These are phyloP conservation scores for Neophaeococcomyces mojaviensis DNA, from an alignment of 2,329 filamentous ascomycete species.

Conservation along the genomic window DNA sequence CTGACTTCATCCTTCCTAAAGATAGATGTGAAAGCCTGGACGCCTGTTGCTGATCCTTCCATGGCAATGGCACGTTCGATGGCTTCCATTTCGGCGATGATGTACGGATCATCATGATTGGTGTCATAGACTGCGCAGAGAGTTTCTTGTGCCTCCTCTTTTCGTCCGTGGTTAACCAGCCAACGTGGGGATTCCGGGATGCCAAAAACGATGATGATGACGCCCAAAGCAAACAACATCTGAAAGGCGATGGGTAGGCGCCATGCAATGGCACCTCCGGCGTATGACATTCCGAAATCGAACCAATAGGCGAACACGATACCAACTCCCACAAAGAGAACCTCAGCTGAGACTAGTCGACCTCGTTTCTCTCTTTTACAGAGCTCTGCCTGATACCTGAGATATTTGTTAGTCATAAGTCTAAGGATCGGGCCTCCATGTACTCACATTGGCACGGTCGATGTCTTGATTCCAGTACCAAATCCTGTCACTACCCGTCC, in stretches of 20 bases:
- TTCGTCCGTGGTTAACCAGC: slow-evolving; percentile 37
- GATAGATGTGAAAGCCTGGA: too few species aligned
- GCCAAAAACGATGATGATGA: slow-evolving; percentile 29
- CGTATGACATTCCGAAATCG: slow-evolving; percentile 18
- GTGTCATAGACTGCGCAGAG: slow-evolving; percentile 29
- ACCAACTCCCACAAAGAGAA: too few species aligned
- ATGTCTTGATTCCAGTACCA: slow-evolving; percentile 41
- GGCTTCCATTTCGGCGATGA: slow-evolving; percentile 30
- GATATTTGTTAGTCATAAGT: too few species aligned
- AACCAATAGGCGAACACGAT: slow-evolving; percentile 14
- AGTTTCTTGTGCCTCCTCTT: slow-evolving; percentile 30
- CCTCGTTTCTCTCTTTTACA: too few species aligned
- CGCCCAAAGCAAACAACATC: slow-evolving; percentile 36
- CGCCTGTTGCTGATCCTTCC: too few species aligned
- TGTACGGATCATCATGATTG: slow-evolving; percentile 26
- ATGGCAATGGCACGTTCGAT: slow-evolving; percentile 28
- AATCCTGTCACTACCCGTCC: slow-evolving; percentile 45
- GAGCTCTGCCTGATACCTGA: too few species aligned
- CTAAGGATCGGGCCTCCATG: too few species aligned
- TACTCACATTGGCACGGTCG: too few species aligned
- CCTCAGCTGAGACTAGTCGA: too few species aligned
- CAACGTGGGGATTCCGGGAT: slow-evolving; percentile 38
- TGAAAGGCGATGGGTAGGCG: slow-evolving; percentile 16
- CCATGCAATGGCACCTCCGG: slow-evolving; percentile 19
- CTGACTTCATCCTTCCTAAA: slow-evolving; percentile 38